These are phyloP conservation scores for Alternaria sp. DNA, from an alignment of 2,329 filamentous ascomycete genomes.

Conservation along the genomic window DNA sequence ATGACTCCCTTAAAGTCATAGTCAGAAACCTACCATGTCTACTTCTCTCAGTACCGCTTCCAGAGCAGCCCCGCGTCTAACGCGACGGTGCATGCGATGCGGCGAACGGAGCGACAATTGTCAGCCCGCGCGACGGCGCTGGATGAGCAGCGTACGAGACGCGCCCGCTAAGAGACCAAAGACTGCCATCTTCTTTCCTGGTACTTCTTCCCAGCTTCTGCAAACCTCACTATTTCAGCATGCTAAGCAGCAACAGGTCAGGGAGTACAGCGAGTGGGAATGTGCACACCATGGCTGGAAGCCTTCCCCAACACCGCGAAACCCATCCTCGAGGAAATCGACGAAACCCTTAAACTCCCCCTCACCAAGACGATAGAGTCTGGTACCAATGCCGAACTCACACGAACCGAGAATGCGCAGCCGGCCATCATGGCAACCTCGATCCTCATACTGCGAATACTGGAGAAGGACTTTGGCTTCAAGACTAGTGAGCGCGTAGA, in stretches of 20 bases:
- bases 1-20: conserved; percentile 13
- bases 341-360: conserved; percentile 75
- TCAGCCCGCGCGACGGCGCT: conserved; percentile 24
- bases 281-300: conserved; percentile 85
- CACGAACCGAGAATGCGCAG: conserved; percentile 85
- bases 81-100: conserved; percentile 31
- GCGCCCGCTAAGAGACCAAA: conserved; percentile 40
- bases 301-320: conserved; percentile 81
- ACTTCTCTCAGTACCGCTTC: conserved; percentile 18
- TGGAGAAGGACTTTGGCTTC: conserved; percentile 87
- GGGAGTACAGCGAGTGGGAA: conserved; percentile 87
- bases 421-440: conserved; percentile 97
- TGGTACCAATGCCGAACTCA: conserved; percentile 79
- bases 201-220: conserved; percentile 23
- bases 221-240: background rate
- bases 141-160: conserved; percentile 41
- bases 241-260: conserved; percentile 66
- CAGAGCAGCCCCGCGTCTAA: conserved; percentile 21
- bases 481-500: conserved; percentile 74
- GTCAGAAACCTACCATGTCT: conserved; percentile 27
- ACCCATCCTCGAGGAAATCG: conserved; percentile 85
- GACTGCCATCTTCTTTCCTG: conserved; percentile 52
- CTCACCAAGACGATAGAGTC: conserved; percentile 80
- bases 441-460: conserved; percentile 84
- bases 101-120: conserved; percentile 18